Evolutionary conservation across 2,329 filamentous ascomycete species (phyloP), one percentile per base, ranked within the genome.

Genomic region (Cladophialophora psammophila): DNA sequence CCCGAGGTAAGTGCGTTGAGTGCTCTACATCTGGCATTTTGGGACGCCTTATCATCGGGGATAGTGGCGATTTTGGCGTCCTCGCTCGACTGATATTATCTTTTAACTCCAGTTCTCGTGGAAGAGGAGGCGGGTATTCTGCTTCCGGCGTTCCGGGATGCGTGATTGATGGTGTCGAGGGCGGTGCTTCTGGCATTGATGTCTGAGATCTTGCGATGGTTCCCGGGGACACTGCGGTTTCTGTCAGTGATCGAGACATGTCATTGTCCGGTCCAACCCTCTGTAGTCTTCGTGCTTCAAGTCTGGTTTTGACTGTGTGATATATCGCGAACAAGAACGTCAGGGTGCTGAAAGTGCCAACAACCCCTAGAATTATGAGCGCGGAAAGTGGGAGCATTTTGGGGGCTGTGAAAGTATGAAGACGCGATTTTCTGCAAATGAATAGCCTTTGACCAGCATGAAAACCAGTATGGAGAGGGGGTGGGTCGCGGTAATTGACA

Each of bases 321-420:
- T 65, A 70, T 13, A 70, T 62, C 26, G 68, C 68, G 36, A 68
- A 55, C 15, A 61, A 18, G 26, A 70, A 60, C 31, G 68, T 70
- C 3, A 61, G 34, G 18, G 52, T 59, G 36, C 45, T 45, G 18
- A 70, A 38, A n/a, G 53, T 18, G 7, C 48, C 65, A 2, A 66
- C 68, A 55, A 50, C 53, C 10, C 50, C 61, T 18, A 70, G 68
- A 35, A 70, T 48, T 20, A 70, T 58, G 12, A 70, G 53, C 5
- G 56, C 65, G 8, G 65, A 42, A 38, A 60, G 50, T 50, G 68
- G 68, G 10, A 70, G 57, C 68, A 70, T 70, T 50, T 50, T 26
- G 45, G 6, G 45, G 45, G 45, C 5, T 12, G 45, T 50, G 45
- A 31, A 20, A 50, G 10, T 18, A 13, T 31, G 45, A 18, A 50